Conservation (phyloP, 371 early-diverging fungal genomes). For the Cokeromyces recurvatus region DNA sequence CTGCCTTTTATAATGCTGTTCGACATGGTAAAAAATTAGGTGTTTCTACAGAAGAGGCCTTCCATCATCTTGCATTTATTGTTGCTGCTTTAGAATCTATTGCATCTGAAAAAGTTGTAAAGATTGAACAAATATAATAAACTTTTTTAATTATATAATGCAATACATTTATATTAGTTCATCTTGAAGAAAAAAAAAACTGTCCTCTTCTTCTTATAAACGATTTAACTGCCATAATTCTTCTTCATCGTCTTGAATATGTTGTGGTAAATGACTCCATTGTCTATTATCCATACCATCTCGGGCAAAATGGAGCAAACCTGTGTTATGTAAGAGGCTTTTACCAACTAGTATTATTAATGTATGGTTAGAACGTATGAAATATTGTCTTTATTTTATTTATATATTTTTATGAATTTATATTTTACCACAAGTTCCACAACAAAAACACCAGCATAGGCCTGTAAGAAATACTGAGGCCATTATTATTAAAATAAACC, state of each 20-base stretch:
- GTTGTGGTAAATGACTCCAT: slow-evolving; percentile 8
- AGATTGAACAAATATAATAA: slow-evolving; percentile 13
- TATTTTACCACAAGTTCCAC: slow-evolving; percentile 43
- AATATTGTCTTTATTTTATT: too few species aligned
- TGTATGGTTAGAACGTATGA: too few species aligned
- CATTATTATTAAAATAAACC: slow-evolving; percentile 21
- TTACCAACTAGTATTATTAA: slow-evolving; percentile 15
- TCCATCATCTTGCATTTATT: slow-evolving; percentile 43
- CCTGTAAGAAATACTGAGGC: slow-evolving; percentile 27
- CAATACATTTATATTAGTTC: not conserved
- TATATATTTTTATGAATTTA: too few species aligned
- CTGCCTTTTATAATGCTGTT: slow-evolving; percentile 30
- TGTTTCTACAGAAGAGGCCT: slow-evolving; percentile 35
- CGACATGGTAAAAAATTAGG: slow-evolving; percentile 23
- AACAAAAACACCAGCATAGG: slow-evolving; percentile 43
- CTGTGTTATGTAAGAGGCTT: slow-evolving; percentile 21
- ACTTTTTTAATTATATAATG: not conserved
- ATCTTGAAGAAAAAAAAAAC: not conserved
- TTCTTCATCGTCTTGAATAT: slow-evolving; percentile 11
- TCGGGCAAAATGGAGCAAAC: slow-evolving; percentile 11
- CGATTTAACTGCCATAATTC: slow-evolving; percentile 4
- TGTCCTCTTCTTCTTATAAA: not conserved
- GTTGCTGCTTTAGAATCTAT: slow-evolving; percentile 41
- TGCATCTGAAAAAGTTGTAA: slow-evolving; percentile 22
- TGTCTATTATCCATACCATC: slow-evolving; percentile 11